Base-by-base conservation (phyloP, 179 eudicot species). In the Silene noctiflora region DNA sequence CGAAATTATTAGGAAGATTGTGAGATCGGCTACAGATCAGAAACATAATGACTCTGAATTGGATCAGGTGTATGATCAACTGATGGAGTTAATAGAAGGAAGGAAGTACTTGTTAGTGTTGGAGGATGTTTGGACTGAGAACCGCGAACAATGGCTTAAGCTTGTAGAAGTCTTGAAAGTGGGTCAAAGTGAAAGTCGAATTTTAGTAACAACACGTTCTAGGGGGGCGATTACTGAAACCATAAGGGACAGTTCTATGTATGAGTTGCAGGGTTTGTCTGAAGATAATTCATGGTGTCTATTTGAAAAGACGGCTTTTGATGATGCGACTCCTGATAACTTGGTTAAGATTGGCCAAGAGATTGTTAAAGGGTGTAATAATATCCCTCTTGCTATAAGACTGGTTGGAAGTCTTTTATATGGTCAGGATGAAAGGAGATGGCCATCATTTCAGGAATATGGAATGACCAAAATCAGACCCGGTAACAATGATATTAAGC, bases 71-170 rank as follows among this genome's bases (percentile, higher is more conserved):
- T 71, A 42, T 16, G 46, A 29, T 24, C 60, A 69, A 33, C 59
- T 81, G 14, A 62, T 31, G 31, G 46, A 82, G 13, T 13, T 24
- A 4, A 35, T 76, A 14, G 71, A 8, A 7, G 75, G 62, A 24
- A 73, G 78, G 76, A 82, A 67, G 39, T 82, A 64, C 75, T 71
- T 81, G 59, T 77, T 81, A 56, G 81, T 84, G 24, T 67, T 84
- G 19, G 87, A 84, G 53, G 87, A 81, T 67, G 60, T 78, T 13
- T 76, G 79, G 87, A 72, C 75, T 68, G 81, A 65, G 22, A 69
- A 82, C 67, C 61, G 24, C 2, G 31, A 42, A 8, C 63, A 68
- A 31, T 84, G 81, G 85, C 29, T 74, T 16, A 48, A 76, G 12
- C 63, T 84, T 39, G 42, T 22, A 55, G 42, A 19, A 17, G 62